Conservation (phyloP, 2,329 filamentous ascomycete genomes). For the Aspergillus neotritici region DNA sequence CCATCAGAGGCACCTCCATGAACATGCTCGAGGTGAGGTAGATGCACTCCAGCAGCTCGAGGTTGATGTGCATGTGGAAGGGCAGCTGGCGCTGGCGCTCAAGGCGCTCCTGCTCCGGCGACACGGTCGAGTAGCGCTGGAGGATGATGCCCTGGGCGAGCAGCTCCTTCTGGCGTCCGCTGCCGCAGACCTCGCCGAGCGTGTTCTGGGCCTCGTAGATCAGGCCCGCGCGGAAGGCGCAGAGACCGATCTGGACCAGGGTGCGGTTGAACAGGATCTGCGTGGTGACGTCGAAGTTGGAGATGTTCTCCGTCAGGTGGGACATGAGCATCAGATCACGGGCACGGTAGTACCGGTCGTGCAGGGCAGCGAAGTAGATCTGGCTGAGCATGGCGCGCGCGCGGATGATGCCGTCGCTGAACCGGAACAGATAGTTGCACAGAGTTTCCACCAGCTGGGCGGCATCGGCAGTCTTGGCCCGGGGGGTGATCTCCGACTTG, state of each 20-base stretch:
- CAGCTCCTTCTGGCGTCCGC: conserved; percentile 94
- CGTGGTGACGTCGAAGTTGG: conserved; percentile 91
- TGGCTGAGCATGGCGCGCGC: conserved; percentile 97
- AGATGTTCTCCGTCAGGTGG: conserved; percentile 93
- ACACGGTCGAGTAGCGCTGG: conserved; percentile 92
- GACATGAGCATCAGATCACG: conserved; percentile 99
- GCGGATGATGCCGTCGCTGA: conserved; percentile 93
- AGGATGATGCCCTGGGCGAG: conserved; percentile 98
- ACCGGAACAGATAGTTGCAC: conserved; percentile 88
- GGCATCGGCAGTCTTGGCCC: conserved; percentile 62
- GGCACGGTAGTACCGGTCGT: conserved; percentile 96
- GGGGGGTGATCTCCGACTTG: conserved; percentile 76
- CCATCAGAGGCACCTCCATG: conserved; percentile 92
- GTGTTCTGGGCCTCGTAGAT: conserved; percentile 98
- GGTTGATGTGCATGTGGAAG: conserved; percentile 99
- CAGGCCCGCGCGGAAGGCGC: conserved; percentile 93
- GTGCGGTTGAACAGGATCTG: conserved; percentile 99
- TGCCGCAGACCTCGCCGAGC: conserved; percentile 95
- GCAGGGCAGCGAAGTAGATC: conserved; percentile 95
- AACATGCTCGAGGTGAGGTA: conserved; percentile 99
- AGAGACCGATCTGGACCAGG: conserved; percentile 93
- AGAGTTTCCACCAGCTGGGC: conserved; percentile 71
- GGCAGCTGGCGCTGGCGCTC: conserved; percentile 96
- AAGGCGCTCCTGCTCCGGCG: conserved; percentile 92
- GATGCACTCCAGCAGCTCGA: conserved; percentile 94